These are phyloP conservation scores for Coemansia sp. DNA, from an alignment of 192 early-diverging fungal species.

Conservation along the genomic window DNA sequence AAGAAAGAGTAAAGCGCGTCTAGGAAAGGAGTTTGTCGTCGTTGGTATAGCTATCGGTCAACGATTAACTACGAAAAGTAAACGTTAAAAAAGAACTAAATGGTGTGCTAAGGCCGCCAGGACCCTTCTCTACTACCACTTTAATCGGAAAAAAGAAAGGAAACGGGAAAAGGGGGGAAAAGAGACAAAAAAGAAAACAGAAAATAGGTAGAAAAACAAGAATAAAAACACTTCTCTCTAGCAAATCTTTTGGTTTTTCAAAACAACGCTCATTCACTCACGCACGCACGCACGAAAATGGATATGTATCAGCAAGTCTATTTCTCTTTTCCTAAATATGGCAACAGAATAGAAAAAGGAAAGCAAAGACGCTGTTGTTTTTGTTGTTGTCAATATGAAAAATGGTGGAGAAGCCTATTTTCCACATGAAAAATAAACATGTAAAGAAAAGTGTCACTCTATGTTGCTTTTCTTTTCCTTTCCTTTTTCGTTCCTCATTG, in stretches of 20 bases:
- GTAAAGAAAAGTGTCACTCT: slow-evolving; percentile 23
- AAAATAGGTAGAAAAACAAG: neutral
- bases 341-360: neutral
- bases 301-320: neutral
- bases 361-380: neutral
- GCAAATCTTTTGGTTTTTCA: too few relatives aligned
- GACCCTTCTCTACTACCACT: neutral
- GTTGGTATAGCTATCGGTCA: slow-evolving; percentile 1
- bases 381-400: neutral
- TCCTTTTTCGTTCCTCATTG: neutral
- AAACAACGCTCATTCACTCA: neutral
- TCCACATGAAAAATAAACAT: neutral
- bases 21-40: neutral
- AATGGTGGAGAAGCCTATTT: neutral
- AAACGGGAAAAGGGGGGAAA: neutral
- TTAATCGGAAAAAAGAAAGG: neutral
- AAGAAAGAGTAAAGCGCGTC: too few relatives aligned
- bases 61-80: neutral
- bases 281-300: neutral
- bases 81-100: neutral
- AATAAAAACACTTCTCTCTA: too few relatives aligned
- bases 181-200: neutral
- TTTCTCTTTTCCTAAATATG: neutral
- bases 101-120: neutral
- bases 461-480: neutral